These are phyloP conservation scores for Olyra latifolia DNA, from an alignment of 176 grass and related monocot species.

Conservation along the genomic window DNA sequence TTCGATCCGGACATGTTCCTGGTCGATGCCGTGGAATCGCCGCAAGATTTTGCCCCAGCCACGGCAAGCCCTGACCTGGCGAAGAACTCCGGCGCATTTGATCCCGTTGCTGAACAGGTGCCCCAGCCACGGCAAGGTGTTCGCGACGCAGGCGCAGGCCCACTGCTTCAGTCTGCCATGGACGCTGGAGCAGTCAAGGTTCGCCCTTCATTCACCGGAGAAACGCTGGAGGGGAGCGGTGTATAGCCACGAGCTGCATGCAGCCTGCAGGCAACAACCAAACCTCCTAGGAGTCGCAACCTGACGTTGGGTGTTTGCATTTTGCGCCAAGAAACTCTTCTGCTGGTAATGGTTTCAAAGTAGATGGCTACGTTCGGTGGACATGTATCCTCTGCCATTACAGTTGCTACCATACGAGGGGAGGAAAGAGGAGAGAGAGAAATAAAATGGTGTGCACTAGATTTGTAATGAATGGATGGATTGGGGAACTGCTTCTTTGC, in stretches of 20 bases:
- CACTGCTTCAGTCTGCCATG: background rate
- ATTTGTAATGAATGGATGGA: too few relatives aligned
- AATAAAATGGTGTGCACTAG: too few relatives aligned
- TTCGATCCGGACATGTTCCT: constrained; percentile 45
- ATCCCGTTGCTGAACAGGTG: background rate
- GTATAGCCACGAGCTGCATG: background rate
- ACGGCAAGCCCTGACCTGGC: background rate
- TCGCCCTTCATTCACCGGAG: background rate
- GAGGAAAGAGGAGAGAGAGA: too few relatives aligned
- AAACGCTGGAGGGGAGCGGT: background rate
- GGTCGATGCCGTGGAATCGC: constrained; percentile 16
- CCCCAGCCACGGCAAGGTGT: background rate
- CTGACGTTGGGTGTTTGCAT: background rate
- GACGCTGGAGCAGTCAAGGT: background rate
- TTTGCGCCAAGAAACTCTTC: background rate
- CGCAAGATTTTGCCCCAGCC: background rate
- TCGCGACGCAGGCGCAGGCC: background rate
- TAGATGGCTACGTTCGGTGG: background rate
- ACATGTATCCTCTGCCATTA: too few relatives aligned
- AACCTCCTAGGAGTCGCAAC: background rate
- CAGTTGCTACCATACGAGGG: too few relatives aligned
- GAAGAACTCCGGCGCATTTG: background rate
- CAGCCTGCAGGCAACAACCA: background rate
- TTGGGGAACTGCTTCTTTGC: too few relatives aligned
- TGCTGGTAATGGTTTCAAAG: background rate